Conservation (phyloP, 2,329 filamentous ascomycete species). For the Colletotrichum noveboracense region DNA sequence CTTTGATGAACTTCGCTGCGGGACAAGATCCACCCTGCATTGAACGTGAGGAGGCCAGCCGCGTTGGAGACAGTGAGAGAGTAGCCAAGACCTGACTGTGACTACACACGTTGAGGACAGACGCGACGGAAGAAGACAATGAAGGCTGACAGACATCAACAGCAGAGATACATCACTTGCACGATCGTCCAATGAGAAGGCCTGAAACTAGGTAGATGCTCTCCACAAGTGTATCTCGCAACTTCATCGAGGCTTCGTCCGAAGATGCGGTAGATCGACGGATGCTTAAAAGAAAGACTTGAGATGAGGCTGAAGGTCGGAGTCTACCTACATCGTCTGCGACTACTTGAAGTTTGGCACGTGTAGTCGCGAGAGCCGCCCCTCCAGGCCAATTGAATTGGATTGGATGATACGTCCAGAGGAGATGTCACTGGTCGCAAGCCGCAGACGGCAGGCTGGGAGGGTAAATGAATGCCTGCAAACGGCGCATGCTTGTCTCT, state of each 20-base stretch:
- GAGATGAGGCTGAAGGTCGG: neutral
- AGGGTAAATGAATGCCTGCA: neutral
- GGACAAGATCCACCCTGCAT: neutral
- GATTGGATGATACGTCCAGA: neutral
- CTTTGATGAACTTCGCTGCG: neutral
- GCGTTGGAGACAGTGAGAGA: neutral
- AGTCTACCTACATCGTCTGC: neutral
- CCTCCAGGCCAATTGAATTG: neutral
- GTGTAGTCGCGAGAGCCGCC: neutral
- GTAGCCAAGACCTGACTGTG: neutral
- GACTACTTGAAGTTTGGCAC: neutral
- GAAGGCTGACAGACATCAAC: neutral
- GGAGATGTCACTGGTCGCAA: neutral
- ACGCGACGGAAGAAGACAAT: accelerated
- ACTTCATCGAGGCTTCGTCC: neutral
- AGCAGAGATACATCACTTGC: neutral
- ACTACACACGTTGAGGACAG: neutral
- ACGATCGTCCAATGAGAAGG: neutral
- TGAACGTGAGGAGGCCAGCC: neutral
- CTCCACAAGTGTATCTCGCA: neutral
- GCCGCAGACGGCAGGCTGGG: neutral
- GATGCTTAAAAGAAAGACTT: neutral
- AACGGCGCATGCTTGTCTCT: neutral
- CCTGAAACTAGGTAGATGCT: neutral
- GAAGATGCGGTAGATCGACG: neutral